These are phyloP conservation scores for Alternaria ventricosa DNA, from an alignment of 2,329 filamentous ascomycete genomes.

Conservation along the genomic window DNA sequence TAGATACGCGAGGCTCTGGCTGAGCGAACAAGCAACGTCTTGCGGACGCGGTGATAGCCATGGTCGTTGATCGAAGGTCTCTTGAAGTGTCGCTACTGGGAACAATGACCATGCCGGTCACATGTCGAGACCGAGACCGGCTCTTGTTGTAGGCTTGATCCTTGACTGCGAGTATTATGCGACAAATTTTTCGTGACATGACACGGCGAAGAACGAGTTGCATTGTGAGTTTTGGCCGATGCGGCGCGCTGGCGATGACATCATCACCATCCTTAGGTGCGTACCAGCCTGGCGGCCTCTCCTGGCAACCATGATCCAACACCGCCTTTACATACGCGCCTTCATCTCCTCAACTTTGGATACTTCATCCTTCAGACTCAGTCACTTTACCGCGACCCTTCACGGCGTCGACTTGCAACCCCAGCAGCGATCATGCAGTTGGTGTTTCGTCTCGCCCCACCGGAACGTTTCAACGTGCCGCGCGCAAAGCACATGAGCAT, in stretches of 20 bases:
- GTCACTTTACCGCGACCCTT: background rate
- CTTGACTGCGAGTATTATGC: background rate
- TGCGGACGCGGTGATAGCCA: background rate
- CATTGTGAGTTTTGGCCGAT: background rate
- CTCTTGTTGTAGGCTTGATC: background rate
- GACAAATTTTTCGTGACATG: background rate
- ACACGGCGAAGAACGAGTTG: background rate
- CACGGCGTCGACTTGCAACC: background rate
- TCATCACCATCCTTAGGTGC: background rate
- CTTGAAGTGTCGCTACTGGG: background rate
- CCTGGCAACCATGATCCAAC: background rate
- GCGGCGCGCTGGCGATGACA: background rate
- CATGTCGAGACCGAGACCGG: background rate
- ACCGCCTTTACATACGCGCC: background rate
- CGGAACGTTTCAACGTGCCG: conserved; percentile 23
- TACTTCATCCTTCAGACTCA: background rate
- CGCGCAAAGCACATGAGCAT: background rate
- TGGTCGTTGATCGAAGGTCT: background rate
- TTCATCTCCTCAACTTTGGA: background rate
- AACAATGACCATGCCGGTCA: background rate
- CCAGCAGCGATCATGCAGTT: conserved; percentile 28
- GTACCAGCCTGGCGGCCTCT: background rate
- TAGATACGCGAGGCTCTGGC: background rate
- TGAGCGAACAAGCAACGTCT: background rate
- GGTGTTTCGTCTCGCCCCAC: conserved; percentile 30